Base-by-base conservation (phyloP, 2,329 filamentous ascomycete genomes). In the Stachybotrys chlorohalonatus region DNA sequence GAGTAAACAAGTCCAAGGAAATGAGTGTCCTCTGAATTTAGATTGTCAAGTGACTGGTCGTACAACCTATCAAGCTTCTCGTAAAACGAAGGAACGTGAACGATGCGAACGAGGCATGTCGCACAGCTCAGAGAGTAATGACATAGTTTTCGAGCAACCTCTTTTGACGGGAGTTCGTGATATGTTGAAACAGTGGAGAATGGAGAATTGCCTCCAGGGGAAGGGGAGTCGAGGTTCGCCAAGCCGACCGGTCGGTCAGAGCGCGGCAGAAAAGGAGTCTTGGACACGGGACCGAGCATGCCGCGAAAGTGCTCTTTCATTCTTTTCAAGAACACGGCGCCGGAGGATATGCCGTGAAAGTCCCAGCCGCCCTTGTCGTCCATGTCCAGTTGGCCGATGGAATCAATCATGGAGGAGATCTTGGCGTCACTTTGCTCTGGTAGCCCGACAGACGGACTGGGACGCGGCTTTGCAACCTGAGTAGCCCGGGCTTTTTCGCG, bases 321-420 rank as follows among this genome's bases (percentile, higher is more conserved):
- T 54, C 89, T 85, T 59, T 84, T 83, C 62, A 96, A 80, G 68
- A 96, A 99, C 58, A 93, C 90, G 48, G 92, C 81, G 3, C 93
- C 92, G 0, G 94, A 97, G 0, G 93, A 96, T 59, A 89, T 88
- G 51, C 94, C 94, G 66, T 95, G 90, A 64, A 96, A 99, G 70
- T 97, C 92, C 85, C 91, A 95, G 62, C 94, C 85, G 47, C 93
- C 93, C 63, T 86, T 84, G 62, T 97, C 93, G 63, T 95, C 91
- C 39, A 97, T 79, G 64, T 97, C 93, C 16, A 99, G 79, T 66
- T 92, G 89, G 42, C 93, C 94, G 3, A 93, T 90, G 47, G 89
- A 89, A 66, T 93, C 89, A 55, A 97, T 91, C 93, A 99, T 97
- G 31, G 92, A 95, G 66, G 93, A 86, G 31, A 99, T 76, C 59